Evolutionary conservation across 768 basidiomycete species (phyloP), one percentile per base, ranked within the genome.

Genomic region (Macrocybe gigantea): DNA sequence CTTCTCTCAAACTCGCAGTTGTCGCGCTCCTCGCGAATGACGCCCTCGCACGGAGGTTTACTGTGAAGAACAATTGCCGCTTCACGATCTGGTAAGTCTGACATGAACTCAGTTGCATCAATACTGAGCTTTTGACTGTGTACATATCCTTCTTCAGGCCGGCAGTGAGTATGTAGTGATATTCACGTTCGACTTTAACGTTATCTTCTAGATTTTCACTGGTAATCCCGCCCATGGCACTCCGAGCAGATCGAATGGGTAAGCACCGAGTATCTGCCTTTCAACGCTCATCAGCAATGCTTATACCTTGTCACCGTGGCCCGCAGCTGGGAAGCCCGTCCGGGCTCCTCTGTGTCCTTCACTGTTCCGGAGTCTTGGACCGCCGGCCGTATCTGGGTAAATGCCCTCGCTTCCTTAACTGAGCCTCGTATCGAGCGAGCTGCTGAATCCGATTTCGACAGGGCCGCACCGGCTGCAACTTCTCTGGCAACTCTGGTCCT

Each of bases 391-490:
- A 56, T 75, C 45, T 74, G 73, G 74, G 73, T 71, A 50, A 9
- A 59, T 51, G n/a, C 7, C 13, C 10, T 15, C 37, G 32, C 14
- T 14, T 7, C 9, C 54, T 8, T 15, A 41, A 13, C 2, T 1
- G 1, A 6, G 41, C 15, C n/a, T 11, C 15, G 12, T 12, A n/a
- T 37, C 5, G 6, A 13, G 5, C 33, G n/a, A 32, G n/a, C 9
- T 12, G 22, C 10, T 41, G 12, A n/a, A 49, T 11, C 11, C 11
- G 38, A 32, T 11, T 4, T 38, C 2, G 13, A 48, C 71, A 83
- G 85, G 83, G 65, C 41, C 72, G 82, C 31, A 74, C 75, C 22
- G 62, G 82, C 55, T 85, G 84, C 52, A 65, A 83, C 60, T 85
- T 85, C 58, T 66, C 60, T 49, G 63, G 52, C 36, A 71, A 72